phyloP scores from a whole-genome alignment of 1,284 basidiomycete species.

The Paramarasmius palmivorus region DNA sequence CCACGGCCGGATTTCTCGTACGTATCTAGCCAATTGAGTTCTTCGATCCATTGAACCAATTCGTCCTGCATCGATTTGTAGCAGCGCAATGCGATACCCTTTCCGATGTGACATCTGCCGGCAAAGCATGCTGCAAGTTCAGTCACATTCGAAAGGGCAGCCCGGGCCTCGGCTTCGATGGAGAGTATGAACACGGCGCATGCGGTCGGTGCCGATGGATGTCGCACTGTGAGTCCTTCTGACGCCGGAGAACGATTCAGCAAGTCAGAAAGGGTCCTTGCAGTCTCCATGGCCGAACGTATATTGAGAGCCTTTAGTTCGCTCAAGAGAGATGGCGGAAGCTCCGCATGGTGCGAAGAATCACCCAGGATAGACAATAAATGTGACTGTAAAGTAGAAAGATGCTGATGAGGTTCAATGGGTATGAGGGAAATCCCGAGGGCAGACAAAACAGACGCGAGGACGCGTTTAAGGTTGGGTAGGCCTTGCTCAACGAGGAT shows the following conservation, averaged over 20 bases:
- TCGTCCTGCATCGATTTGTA: slow-evolving; percentile 65
- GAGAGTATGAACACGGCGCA: slow-evolving; percentile 72
- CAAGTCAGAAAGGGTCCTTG: slow-evolving; percentile 54
- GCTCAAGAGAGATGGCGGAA: slow-evolving; percentile 38
- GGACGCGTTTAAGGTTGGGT: slow-evolving; percentile 53
- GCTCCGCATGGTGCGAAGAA: slow-evolving; percentile 27
- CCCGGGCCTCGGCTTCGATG: slow-evolving; percentile 62
- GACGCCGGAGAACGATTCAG: slow-evolving; percentile 42
- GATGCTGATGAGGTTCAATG: slow-evolving; percentile 34
- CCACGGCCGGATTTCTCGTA: slow-evolving; percentile 40
- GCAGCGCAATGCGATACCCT: slow-evolving; percentile 60
- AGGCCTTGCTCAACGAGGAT: slow-evolving; percentile 57
- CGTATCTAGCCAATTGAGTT: slow-evolving; percentile 68
- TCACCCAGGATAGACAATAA: slow-evolving; percentile 42
- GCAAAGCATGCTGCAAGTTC: slow-evolving; percentile 59
- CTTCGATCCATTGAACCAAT: slow-evolving; percentile 57
- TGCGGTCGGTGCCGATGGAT: slow-evolving; percentile 52
- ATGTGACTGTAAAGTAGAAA: slow-evolving; percentile 28
- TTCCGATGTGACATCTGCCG: slow-evolving; percentile 45
- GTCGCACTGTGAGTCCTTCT: slow-evolving; percentile 33
- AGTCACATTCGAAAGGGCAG: slow-evolving; percentile 52
- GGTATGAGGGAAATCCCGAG: slow-evolving; percentile 46
- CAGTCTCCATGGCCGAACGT: slow-evolving; percentile 49
- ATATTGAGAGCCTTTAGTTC: slow-evolving; percentile 44
- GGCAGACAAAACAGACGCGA: slow-evolving; percentile 50